Conservation (phyloP, 1,284 basidiomycete species). For the Neonothopanus nambi region DNA sequence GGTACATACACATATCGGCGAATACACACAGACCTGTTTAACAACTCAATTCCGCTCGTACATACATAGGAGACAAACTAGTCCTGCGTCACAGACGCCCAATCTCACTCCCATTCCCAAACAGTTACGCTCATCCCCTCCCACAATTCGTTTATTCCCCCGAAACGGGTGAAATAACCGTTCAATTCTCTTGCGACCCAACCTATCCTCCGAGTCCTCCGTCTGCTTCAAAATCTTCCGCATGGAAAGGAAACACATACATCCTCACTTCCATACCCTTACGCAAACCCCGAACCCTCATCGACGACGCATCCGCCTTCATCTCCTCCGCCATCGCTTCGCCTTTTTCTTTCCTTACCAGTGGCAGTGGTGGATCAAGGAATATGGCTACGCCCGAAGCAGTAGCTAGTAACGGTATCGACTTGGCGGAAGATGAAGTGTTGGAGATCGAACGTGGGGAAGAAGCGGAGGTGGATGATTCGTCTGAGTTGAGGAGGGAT, state of each 20-base stretch:
- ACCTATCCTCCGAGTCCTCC: slow-evolving; percentile 53
- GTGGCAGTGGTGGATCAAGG: no score
- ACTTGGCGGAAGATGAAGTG: slow-evolving; percentile 73
- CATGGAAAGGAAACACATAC: slow-evolving; percentile 62
- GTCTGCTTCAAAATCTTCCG: slow-evolving; percentile 32
- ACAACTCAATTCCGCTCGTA: slow-evolving; percentile 4
- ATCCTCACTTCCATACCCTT: slow-evolving; percentile 64
- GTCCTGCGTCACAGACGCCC: slow-evolving; percentile 76
- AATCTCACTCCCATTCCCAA: slow-evolving; percentile 71
- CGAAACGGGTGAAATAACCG: slow-evolving; percentile 56
- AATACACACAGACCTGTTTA: not conserved
- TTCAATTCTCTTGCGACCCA: slow-evolving; percentile 64
- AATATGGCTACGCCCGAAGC: slow-evolving; percentile 58
- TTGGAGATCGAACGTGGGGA: slow-evolving; percentile 74
- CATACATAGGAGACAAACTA: slow-evolving; percentile 52
- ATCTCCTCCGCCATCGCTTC: slow-evolving; percentile 54
- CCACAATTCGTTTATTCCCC: slow-evolving; percentile 65
- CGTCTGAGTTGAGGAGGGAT: slow-evolving; percentile 46
- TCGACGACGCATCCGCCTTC: slow-evolving; percentile 69
- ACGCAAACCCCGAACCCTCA: slow-evolving; percentile 62
- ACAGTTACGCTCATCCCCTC: slow-evolving; percentile 70
- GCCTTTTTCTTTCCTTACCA: slow-evolving; percentile 51
- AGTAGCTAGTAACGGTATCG: slow-evolving; percentile 65
- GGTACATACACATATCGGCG: slow-evolving; percentile 37
- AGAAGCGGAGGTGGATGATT: slow-evolving; percentile 76